phyloP scores from a whole-genome alignment of 2,329 filamentous ascomycete genomes.

The Mycosphaerella arachidis region DNA sequence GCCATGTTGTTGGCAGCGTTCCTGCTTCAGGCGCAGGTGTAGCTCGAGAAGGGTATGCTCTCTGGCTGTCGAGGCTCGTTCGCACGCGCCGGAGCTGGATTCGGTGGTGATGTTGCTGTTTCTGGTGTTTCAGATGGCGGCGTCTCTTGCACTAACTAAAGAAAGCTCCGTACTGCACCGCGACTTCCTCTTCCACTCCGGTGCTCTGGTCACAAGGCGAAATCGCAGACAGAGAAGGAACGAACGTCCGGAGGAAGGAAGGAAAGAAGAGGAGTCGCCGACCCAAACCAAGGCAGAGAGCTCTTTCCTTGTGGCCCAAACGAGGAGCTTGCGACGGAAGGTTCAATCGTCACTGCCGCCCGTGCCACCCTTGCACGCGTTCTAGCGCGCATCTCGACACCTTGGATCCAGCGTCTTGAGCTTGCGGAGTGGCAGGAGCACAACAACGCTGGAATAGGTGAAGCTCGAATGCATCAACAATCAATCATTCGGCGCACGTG shows the following conservation, averaged over 20 bases:
- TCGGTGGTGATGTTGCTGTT: background rate
- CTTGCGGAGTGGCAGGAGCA: background rate
- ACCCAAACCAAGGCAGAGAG: background rate
- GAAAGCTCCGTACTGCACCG: background rate
- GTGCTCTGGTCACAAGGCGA: background rate
- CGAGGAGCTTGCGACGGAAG: background rate
- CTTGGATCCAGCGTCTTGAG: background rate
- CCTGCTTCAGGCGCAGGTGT: background rate
- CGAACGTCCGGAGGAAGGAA: background rate
- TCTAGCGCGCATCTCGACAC: background rate
- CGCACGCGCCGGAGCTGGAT: background rate
- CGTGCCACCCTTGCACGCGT: background rate
- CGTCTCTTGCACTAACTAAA: too few relatives aligned
- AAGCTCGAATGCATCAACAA: background rate
- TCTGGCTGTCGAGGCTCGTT: background rate
- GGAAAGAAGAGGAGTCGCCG: background rate
- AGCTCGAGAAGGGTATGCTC: background rate
- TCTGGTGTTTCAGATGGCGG: background rate
- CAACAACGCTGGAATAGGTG: too few relatives aligned
- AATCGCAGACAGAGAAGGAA: background rate
- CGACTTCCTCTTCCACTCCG: background rate
- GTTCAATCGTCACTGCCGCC: background rate
- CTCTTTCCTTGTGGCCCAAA: background rate
- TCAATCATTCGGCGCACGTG: background rate
- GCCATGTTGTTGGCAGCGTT: constrained; percentile 46